A percentile compares a stretch with the other conserved stretches of the same genome.
Conservation (phyloP, 495 filamentous ascomycete genomes). For the Clavariopsis aquatica region DNA sequence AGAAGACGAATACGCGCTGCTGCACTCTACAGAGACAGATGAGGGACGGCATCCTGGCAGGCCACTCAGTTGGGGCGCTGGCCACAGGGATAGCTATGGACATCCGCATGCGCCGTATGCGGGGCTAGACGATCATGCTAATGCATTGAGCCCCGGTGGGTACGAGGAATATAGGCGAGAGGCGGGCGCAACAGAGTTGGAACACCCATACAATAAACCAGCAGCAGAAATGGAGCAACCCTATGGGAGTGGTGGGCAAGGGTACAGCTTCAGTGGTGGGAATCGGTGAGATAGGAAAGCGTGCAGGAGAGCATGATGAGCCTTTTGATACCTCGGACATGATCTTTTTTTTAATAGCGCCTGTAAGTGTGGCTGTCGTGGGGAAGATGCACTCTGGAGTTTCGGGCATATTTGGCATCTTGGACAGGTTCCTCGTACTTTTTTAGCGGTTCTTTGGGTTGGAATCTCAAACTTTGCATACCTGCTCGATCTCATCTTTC, state of each 20-base stretch:
- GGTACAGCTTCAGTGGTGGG: constrained; percentile 36
- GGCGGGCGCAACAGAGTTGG: background rate
- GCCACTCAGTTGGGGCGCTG: constrained; percentile 42
- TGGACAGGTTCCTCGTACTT: too few species aligned
- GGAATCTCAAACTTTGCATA: too few species aligned
- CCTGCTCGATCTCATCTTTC: too few species aligned
- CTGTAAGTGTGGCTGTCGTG: background rate
- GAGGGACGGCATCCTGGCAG: constrained; percentile 40
- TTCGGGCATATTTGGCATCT: background rate
- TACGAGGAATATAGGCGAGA: constrained; percentile 40
- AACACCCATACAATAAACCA: background rate
- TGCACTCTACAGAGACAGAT: constrained; percentile 36
- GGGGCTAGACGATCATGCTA: constrained; percentile 23
- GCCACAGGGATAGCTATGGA: constrained; percentile 10
- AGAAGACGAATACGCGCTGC: constrained; percentile 40
- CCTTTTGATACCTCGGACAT: background rate
- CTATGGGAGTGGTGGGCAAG: constrained; percentile 12
- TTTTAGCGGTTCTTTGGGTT: too few species aligned
- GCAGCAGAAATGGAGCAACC: background rate
- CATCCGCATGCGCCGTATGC: constrained; percentile 26
- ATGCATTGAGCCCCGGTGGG: constrained; percentile 39
- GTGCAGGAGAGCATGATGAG: background rate
- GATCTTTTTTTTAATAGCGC: background rate
- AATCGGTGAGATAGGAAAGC: constrained; percentile 15
- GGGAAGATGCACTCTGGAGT: background rate